Base-by-base conservation (phyloP, 176 grass and related monocot genomes). In the Oryza australiensis region DNA sequence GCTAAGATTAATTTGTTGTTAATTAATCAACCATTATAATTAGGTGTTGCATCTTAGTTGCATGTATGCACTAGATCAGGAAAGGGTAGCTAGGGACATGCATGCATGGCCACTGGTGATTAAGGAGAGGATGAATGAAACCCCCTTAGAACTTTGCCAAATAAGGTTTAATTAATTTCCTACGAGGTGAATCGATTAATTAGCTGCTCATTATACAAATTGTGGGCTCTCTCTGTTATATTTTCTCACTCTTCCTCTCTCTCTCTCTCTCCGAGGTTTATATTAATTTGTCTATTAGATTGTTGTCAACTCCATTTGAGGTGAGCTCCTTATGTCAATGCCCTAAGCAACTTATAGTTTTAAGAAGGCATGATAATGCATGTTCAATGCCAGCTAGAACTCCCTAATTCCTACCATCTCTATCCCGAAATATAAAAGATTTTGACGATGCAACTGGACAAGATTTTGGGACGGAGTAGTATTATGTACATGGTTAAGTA, bases 1-100 rank as follows among this genome's bases (percentile, higher is more conserved):
- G 35, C 35, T 37, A 8, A 37, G 41, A 71, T 70, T 32, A 27
- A 60, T 60, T 60, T 60, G n/a, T 60, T 60, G n/a, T 60, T 60
- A 8, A 22, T 55, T 23, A 60, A 59, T 59, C 53, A 9, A 60
- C 11, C 4, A 9, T 55, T n/a, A 60, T 18, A 40, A 40, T 23
- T 60, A 60, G n/a, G 8, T 10, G 55, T 60, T 24, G 55, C 55
- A 60, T 60, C 28, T 28, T 41, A 68, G 51, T 27, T 57, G 45
- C 72, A 75, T 83, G 71, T 42, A 2, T 55, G 51, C 51, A 55
- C 51, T 55, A 20, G 74, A 26, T 34, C 65, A 80, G 65, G n/a
- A 75, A 43, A 38, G 10, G 12, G 7, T 74, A 48, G 60, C 38
- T 65, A 28, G 12, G 60, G 20, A 49, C 45, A 70, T 65, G 29